phyloP scores from a whole-genome alignment of 2,329 filamentous ascomycete species.

The Hypoxylon sp. region DNA sequence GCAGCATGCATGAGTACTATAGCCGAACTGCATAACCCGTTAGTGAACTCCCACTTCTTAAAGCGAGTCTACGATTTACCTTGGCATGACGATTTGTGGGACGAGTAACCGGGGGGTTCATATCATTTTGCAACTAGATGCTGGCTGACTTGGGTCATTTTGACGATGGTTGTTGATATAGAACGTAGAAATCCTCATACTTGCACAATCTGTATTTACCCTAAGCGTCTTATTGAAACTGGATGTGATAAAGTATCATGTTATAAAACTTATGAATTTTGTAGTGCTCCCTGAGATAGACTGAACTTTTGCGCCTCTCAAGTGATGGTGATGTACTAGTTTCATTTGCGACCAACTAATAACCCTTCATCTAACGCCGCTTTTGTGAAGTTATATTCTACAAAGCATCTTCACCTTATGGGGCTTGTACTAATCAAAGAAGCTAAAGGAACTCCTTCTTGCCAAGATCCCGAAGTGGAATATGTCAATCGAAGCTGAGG shows the following conservation, averaged over 20 bases:
- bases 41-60: slow-evolving; percentile 51
- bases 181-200: neutral
- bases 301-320: neutral
- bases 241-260: neutral
- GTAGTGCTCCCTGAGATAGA: neutral
- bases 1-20: slow-evolving; percentile 56
- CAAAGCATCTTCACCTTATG: neutral
- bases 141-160: neutral
- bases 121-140: neutral
- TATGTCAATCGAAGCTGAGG: slow-evolving; percentile 11
- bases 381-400: neutral
- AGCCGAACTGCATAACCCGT: slow-evolving; percentile 54
- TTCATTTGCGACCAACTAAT: neutral
- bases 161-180: neutral
- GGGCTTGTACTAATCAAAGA: neutral
- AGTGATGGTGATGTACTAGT: neutral
- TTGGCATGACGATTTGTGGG: neutral
- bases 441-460: neutral
- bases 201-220: neutral
- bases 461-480: slow-evolving; percentile 8
- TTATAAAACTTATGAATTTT: neutral
- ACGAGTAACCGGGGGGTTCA: neutral
- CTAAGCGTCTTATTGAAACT: neutral
- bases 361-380: neutral
- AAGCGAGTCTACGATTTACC: slow-evolving; percentile 47